Evolutionary conservation across 768 basidiomycete genomes (phyloP).

Genomic region (Mycena galopus): DNA sequence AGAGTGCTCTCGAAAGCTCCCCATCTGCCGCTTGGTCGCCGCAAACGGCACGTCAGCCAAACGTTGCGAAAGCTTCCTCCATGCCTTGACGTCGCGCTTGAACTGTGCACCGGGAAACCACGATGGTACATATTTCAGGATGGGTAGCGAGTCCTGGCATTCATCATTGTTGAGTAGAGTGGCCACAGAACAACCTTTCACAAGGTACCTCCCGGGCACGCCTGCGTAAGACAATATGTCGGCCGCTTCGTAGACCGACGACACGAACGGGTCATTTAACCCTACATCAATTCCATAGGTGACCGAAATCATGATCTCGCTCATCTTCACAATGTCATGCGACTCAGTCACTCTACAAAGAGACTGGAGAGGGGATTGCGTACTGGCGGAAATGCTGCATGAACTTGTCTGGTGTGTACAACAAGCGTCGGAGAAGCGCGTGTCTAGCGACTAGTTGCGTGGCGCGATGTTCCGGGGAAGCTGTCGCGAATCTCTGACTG

Average conservation of each 20-base stretch:
- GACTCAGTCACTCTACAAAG: background rate
- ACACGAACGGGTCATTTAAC: conserved; percentile 47
- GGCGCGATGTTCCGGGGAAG: conserved; percentile 42
- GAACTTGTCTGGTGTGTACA: conserved; percentile 49
- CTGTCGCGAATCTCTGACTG: conserved; percentile 48
- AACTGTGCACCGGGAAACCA: conserved; percentile 19
- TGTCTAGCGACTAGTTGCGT: conserved; percentile 44
- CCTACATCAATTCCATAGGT: conserved; percentile 48
- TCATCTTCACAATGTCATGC: conserved; percentile 27
- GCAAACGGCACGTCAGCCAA: background rate
- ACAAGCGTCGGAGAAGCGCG: conserved; percentile 44
- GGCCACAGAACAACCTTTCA: conserved; percentile 13
- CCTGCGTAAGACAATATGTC: conserved; percentile 40
- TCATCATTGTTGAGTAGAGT: no score
- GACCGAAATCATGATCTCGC: conserved; percentile 45
- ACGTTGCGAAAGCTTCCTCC: background rate
- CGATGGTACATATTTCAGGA: conserved; percentile 11
- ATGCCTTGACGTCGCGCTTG: background rate
- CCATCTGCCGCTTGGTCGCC: conserved; percentile 20
- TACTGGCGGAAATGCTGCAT: conserved; percentile 44
- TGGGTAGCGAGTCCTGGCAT: conserved; percentile 14
- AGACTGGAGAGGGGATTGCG: conserved; percentile 5
- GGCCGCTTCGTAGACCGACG: conserved; percentile 44
- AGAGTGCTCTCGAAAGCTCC: background rate
- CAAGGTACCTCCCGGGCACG: conserved; percentile 46